Percentiles rank a stretch among this genome's conserved stretches.
phyloP scores from a whole-genome alignment of 2,329 filamentous ascomycete species.

The Mycosphaerella arachidis region DNA sequence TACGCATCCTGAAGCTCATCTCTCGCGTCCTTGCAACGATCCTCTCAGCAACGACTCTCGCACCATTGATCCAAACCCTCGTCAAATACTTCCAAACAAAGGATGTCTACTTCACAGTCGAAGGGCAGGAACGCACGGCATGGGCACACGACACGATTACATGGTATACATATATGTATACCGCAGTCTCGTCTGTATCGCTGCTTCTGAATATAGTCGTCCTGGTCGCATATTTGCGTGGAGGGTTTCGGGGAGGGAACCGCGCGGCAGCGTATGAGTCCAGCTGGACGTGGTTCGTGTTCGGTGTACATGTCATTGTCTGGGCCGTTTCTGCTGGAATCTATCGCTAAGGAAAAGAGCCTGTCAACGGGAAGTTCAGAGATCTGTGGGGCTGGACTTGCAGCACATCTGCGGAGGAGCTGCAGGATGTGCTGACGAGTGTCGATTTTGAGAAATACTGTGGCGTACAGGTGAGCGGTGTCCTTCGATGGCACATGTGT shows the following conservation, averaged over 20 bases:
- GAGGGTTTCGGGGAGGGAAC: constrained; percentile 34
- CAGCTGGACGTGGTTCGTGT: constrained; percentile 29
- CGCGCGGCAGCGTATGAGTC: constrained; percentile 26
- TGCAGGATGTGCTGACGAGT: constrained; percentile 37
- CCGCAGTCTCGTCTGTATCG: constrained; percentile 30
- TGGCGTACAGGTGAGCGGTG: constrained; percentile 33
- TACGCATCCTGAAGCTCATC: constrained; percentile 36
- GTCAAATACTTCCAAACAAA: constrained; percentile 37
- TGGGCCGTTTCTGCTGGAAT: constrained; percentile 35
- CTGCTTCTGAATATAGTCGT: constrained; percentile 35
- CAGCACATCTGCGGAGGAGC: constrained; percentile 30
- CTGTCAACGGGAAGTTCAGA: constrained; percentile 30
- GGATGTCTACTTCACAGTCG: constrained; percentile 24
- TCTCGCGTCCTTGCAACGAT: constrained; percentile 34
- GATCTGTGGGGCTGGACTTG: constrained; percentile 44
- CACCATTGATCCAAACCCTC: constrained; percentile 36
- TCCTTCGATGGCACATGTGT: neutral
- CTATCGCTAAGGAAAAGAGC: constrained; percentile 37
- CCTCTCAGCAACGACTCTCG: constrained; percentile 34
- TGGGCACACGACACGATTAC: constrained; percentile 36
- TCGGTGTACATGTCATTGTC: constrained; percentile 34
- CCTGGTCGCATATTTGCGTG: constrained; percentile 32
- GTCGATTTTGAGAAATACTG: constrained; percentile 37
- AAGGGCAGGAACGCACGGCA: constrained; percentile 32
- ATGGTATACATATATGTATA: constrained; percentile 42